Evolutionary conservation across 2,329 filamentous ascomycete genomes (phyloP), one percentile per base, ranked within the genome.

Genomic region (Geosmithia putterillii): DNA sequence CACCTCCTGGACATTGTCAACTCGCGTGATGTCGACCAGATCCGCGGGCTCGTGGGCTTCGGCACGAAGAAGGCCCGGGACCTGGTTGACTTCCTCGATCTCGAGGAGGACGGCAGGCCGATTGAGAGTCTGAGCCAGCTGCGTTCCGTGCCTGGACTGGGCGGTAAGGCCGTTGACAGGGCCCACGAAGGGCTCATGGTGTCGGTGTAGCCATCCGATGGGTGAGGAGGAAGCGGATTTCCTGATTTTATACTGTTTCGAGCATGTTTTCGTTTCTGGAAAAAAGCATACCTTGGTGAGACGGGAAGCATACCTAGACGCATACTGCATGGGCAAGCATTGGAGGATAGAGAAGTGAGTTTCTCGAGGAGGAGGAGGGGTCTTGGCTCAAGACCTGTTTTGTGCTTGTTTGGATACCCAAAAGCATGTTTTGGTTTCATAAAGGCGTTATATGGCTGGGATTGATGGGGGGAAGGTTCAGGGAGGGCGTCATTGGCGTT

Each of bases 11-110:
- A 74, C 40, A 81, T 87, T 52, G 75, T 88, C 61, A 88, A 88
- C 64, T 85, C 81, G 18, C 73, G 80, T 41, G 79, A 88, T 47
- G 61, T 82, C 17, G 64, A 64, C 14, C 68, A 74, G 54, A 87
- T 88, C 59, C 74, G 73, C 52, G 64, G 74, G 3, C 67, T 88
- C 2, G 77, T 78, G 35, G 83, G 83, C 2, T 79, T 88, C 10
- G 84, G 83, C 0, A 69, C 76, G 2, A 87, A 86, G 64, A 83
- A 81, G 57, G 83, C 83, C 0, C 63, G 67, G 37, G 76, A 79
- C 48, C 57, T 80, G 28, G 69, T 80, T 5, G 71, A 76, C 41
- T 71, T 71, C 48, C 56, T 80, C n/a, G 69, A 70, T 38, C 52
- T 67, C 18, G 60, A 65, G 46, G 51, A 48, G n/a, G 57, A 65